Conservation (phyloP, 1,139 yeast genomes). For the Suhomyces panamericanus region DNA sequence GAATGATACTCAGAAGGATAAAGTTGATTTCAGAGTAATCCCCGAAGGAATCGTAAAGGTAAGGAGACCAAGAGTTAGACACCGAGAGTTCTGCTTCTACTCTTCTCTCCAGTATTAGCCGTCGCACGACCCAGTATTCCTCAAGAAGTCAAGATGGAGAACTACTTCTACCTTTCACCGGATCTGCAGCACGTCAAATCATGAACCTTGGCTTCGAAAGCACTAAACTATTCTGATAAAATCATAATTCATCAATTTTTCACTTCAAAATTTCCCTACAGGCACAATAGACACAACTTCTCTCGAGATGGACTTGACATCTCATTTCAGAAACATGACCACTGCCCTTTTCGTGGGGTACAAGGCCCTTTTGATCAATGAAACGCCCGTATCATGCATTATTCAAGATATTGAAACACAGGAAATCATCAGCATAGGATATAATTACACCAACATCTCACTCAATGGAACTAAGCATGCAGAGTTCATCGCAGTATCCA, state of each 20-base stretch:
- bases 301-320: slow-evolving; percentile 22
- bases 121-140: neutral
- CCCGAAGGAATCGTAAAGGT: too few relatives aligned
- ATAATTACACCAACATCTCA: slow-evolving; percentile 86
- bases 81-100: too few relatives aligned
- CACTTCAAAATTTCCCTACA: neutral
- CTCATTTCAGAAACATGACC: slow-evolving; percentile 39
- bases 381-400: slow-evolving; percentile 74
- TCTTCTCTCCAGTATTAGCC: neutral
- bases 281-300: neutral
- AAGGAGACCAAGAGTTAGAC: too few relatives aligned
- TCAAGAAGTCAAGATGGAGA: too few relatives aligned
- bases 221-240: too few relatives aligned
- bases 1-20: too few relatives aligned
- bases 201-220: too few relatives aligned
- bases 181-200: too few relatives aligned
- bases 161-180: too few relatives aligned
- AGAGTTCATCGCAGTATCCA: slow-evolving; percentile 65
- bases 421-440: slow-evolving; percentile 69
- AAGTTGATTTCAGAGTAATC: too few relatives aligned
- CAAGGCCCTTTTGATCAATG: slow-evolving; percentile 50
- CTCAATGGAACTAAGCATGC: slow-evolving; percentile 89
- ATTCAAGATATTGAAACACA: slow-evolving; percentile 51
- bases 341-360: slow-evolving; percentile 43
- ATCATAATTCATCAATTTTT: neutral